A percentile compares a stretch with the other conserved stretches of the same genome.
These are phyloP conservation scores for Ballota nigra DNA, from an alignment of 257 asterid genomes.

Conservation along the genomic window DNA sequence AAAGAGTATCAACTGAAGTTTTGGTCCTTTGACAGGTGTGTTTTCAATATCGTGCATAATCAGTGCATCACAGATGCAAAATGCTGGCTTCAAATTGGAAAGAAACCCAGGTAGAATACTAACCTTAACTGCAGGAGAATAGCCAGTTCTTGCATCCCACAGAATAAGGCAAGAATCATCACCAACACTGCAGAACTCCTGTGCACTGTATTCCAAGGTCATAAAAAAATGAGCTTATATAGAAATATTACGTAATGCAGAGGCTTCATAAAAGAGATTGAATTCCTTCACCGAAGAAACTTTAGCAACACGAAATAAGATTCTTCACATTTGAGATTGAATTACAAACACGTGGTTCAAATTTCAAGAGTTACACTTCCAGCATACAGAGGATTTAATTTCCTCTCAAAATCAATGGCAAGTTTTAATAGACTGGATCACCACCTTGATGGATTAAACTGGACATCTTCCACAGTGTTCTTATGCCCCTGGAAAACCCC, in stretches of 20 bases:
- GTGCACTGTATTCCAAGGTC: constrained; percentile 45
- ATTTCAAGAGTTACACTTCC: not conserved
- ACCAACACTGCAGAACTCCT: constrained; percentile 94
- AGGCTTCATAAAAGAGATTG: not conserved
- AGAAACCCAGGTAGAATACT: constrained; percentile 11
- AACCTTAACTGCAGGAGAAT: constrained; percentile 71
- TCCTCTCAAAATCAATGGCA: no score
- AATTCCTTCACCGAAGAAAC: not conserved
- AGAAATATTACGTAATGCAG: not conserved
- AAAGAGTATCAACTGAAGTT: not conserved
- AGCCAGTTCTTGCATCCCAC: constrained; percentile 87
- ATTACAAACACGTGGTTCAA: not conserved
- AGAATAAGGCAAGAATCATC: constrained; percentile 91
- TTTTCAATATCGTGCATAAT: not conserved
- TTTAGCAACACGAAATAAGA: constrained; percentile 7
- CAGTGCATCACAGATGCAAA: constrained; percentile 11
- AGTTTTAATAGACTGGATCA: not conserved
- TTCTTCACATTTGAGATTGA: constrained; percentile 13
- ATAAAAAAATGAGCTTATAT: constrained; percentile 27
- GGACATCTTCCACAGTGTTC: constrained; percentile 92
- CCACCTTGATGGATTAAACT: constrained; percentile 89
- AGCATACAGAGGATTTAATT: not conserved
- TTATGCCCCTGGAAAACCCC: constrained; percentile 74
- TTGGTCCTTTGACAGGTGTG: not conserved
- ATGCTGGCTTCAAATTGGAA: constrained; percentile 5